Evolutionary conservation across 208 protist species (phyloP), one percentile per base, ranked within the genome.

Genomic region (Crithidia thermophila): DNA sequence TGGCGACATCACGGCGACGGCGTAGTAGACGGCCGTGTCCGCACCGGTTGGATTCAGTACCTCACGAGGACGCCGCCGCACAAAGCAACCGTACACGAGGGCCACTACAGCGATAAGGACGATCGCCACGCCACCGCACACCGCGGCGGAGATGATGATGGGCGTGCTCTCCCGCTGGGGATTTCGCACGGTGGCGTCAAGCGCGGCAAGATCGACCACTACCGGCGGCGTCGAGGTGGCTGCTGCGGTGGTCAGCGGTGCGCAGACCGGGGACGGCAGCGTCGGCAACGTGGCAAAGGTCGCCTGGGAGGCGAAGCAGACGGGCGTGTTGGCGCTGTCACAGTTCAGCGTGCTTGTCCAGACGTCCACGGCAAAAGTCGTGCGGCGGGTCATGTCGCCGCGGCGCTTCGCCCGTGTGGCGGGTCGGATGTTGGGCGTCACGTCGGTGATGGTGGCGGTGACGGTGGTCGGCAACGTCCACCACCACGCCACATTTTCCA

Each of bases 1-100:
- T 21, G 79, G 27, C 28, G 58, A 72, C 39, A 80, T 1, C 10
- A 74, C 33, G 13, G 40, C 34, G 14, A 79, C 33, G 13, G 37
- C 37, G 3, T n/a, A 9, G 28, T 72, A 72, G 8, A 84, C 67
- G 18, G 78, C 10, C 3, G 43, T 58, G 51, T 90, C 84, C 27
- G 61, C 40, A n/a, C 30, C 30, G 8, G 34, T n/a, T 18, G 72
- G 51, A 28, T 79, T 66, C 18, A 90, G 69, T 42, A 90, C 75
- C 57, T 90, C 84, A 14, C 76, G 76, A 16, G 84, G 77, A 5
- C 57, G 70, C 16, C 39, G 59, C 0, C 40, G 65, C 10, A 74
- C 70, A 30, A 37, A 72, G 50, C 62, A 67, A 13, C 40, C 72
- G 62, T 78, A 82, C 13, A 83, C 33, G 7, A 68, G 13, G 13